A percentile compares a stretch with the other conserved stretches of the same genome.
Evolutionary conservation across 2,329 filamentous ascomycete species (phyloP).

Genomic region (Ascocoryne sarcoides): DNA sequence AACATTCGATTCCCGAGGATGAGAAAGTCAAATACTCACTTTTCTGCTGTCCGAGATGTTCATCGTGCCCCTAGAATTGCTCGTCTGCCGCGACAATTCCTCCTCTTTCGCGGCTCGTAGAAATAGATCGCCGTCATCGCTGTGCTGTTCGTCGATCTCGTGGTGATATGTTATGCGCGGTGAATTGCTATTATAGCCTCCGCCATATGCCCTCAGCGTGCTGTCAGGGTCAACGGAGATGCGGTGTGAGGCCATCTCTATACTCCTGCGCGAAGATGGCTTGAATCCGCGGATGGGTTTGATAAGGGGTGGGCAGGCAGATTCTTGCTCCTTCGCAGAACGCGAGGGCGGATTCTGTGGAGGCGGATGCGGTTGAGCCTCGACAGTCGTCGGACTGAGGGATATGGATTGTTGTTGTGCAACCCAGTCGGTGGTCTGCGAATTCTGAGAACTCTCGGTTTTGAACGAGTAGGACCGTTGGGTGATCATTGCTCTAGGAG

Average conservation of each 20-base stretch:
- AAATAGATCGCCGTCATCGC: slow-evolving; percentile 28
- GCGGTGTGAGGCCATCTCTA: slow-evolving; percentile 19
- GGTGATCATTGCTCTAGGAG: slow-evolving; percentile 23
- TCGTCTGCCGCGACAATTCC: slow-evolving; percentile 17
- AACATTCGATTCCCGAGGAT: too few relatives aligned
- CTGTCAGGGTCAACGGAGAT: slow-evolving; percentile 20
- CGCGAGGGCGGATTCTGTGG: slow-evolving; percentile 7
- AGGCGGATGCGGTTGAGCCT: slow-evolving; percentile 5
- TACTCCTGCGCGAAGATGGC: slow-evolving; percentile 18
- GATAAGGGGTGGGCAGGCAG: slow-evolving; percentile 17
- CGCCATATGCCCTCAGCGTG: slow-evolving; percentile 22
- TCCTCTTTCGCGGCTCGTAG: slow-evolving; percentile 26
- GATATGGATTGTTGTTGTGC: slow-evolving; percentile 22
- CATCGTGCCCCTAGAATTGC: slow-evolving; percentile 2
- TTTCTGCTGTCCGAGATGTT: slow-evolving; percentile 18
- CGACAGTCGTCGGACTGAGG: background rate
- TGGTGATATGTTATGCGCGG: slow-evolving; percentile 3
- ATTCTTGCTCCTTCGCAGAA: slow-evolving; percentile 3
- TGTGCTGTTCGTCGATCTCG: slow-evolving; percentile 23
- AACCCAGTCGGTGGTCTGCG: slow-evolving; percentile 24
- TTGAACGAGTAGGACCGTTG: slow-evolving; percentile 17
- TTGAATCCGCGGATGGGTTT: slow-evolving; percentile 25
- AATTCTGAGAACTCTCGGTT: slow-evolving; percentile 11
- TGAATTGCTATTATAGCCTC: slow-evolving; percentile 10
- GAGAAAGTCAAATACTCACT: slow-evolving; percentile 12